Conservation (phyloP, 108 stramenopile genomes). For the Stephanodiscus triporus region DNA sequence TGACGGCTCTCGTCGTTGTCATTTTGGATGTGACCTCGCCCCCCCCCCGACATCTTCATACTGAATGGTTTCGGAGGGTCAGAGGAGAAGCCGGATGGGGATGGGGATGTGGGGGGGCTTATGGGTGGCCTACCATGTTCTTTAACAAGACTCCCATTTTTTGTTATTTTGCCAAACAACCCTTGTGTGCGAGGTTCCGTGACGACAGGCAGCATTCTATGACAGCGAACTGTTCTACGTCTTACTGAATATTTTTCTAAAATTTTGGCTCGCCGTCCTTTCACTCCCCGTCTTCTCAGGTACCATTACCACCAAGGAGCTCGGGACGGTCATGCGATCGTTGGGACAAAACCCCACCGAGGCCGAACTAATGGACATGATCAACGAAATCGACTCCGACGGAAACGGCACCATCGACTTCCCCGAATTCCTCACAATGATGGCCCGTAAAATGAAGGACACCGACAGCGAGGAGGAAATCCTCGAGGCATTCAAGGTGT, state of each 20-base stretch:
- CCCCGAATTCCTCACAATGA: constrained; percentile 99
- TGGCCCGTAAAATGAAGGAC: constrained; percentile 99
- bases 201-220: background rate
- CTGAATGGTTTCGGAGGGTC: background rate
- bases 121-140: no score
- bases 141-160: no score
- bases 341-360: constrained; percentile 99
- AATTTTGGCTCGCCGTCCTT: background rate
- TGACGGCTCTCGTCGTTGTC: background rate
- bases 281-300: constrained; percentile 53
- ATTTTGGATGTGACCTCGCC: no score
- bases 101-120: no score
- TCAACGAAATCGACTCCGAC: constrained; percentile 99
- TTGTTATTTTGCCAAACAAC: background rate
- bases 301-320: constrained; percentile 99
- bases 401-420: constrained; percentile 99
- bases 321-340: constrained; percentile 99
- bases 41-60: background rate
- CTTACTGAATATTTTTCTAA: background rate
- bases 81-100: no score
- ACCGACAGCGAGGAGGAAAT: constrained; percentile 99
- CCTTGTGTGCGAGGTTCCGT: background rate
- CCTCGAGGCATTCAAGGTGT: constrained; percentile 98
- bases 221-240: background rate
- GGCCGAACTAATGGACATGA: constrained; percentile 99